A percentile compares a stretch with the other conserved stretches of the same genome.
Conservation (phyloP, 2,329 filamentous ascomycete genomes). For the Clarireedia monteithiana region DNA sequence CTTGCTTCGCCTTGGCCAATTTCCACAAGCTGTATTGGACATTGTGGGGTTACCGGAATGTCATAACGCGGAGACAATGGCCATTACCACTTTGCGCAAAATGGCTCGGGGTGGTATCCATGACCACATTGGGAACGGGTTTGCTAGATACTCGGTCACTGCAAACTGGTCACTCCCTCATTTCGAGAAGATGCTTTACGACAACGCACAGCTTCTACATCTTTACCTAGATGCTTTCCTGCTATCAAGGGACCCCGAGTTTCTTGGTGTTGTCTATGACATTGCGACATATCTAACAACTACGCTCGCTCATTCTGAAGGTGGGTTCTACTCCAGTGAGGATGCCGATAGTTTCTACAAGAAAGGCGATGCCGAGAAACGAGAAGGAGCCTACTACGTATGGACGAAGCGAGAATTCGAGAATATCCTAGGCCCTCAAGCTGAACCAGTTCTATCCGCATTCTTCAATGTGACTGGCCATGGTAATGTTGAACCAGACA, state of each 20-base stretch:
- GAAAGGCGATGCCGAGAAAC: conserved; percentile 69
- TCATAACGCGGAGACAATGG: conserved; percentile 67
- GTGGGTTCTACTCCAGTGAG: conserved; percentile 82
- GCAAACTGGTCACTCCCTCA: conserved; percentile 89
- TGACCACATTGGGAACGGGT: conserved; percentile 71
- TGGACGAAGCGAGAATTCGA: conserved; percentile 89
- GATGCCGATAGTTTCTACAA: conserved; percentile 78
- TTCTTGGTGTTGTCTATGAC: conserved; percentile 72
- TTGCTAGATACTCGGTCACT: conserved; percentile 82
- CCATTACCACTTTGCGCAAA: conserved; percentile 67
- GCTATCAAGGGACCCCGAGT: conserved; percentile 48
- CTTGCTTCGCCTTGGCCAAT: conserved; percentile 65
- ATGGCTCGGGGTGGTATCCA: conserved; percentile 68
- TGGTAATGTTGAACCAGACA: conserved; percentile 74
- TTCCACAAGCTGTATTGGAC: conserved; percentile 66
- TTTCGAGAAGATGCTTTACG: conserved; percentile 95
- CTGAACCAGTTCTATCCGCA: conserved; percentile 66
- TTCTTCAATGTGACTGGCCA: conserved; percentile 80
- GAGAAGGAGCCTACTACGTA: conserved; percentile 88
- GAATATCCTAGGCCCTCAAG: conserved; percentile 58
- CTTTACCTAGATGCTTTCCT: conserved; percentile 85
- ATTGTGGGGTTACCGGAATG: conserved; percentile 83
- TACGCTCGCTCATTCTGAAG: conserved; percentile 58
- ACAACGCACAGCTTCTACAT: conserved; percentile 78
- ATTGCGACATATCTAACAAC: conserved; percentile 80